phyloP scores from a whole-genome alignment of 495 filamentous ascomycete species.

The Mytilinidion resinicola region DNA sequence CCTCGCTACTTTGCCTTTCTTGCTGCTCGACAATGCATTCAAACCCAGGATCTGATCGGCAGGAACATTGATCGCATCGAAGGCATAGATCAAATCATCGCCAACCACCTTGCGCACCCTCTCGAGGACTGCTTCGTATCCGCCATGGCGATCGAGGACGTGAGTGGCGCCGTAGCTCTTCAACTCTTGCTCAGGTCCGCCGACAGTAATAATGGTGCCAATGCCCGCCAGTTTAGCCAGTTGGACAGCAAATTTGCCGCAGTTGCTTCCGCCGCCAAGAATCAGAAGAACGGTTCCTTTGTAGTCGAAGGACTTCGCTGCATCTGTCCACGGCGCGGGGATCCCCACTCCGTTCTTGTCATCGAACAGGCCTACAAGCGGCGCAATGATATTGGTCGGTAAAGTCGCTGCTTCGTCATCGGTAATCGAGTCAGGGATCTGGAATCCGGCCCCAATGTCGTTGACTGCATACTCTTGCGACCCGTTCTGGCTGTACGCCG shows the following conservation, averaged over 20 bases:
- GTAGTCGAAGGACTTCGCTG: conserved; percentile 26
- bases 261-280: conserved; percentile 30
- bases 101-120: conserved; percentile 30
- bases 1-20: conserved; percentile 30
- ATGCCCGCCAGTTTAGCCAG: conserved; percentile 25
- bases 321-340: conserved; percentile 16
- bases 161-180: conserved; percentile 23
- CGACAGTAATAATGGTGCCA: conserved; percentile 29
- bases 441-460: conserved; percentile 15
- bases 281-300: conserved; percentile 25
- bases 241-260: conserved; percentile 18
- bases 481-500: background rate
- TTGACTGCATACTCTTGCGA: conserved; percentile 34
- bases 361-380: conserved; percentile 31
- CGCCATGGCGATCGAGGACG: conserved; percentile 25
- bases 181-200: conserved; percentile 13
- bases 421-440: conserved; percentile 26
- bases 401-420: conserved; percentile 32
- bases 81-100: conserved; percentile 34
- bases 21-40: conserved; percentile 28
- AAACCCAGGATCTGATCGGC: conserved; percentile 26
- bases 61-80: conserved; percentile 28
- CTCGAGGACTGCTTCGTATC: conserved; percentile 21
- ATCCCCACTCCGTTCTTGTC: conserved; percentile 15
- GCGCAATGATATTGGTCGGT: conserved; percentile 26